Evolutionary conservation across 768 basidiomycete genomes (phyloP).

Genomic region (Boletus sp.): DNA sequence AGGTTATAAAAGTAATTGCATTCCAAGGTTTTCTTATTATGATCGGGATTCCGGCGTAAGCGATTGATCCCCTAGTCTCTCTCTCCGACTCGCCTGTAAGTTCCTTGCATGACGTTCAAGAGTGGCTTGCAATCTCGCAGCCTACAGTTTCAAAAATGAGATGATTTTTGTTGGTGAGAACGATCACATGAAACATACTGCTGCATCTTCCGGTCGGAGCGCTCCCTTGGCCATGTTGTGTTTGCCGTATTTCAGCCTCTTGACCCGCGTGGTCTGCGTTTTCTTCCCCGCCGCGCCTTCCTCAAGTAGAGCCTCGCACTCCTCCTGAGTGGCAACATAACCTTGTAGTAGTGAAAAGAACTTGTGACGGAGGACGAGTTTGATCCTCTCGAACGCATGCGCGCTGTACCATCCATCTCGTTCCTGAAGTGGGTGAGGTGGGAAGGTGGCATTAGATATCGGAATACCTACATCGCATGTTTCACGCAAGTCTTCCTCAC

Average conservation of each 20-base stretch:
- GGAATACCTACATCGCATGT: constrained; percentile 62
- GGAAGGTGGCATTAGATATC: not conserved
- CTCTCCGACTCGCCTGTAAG: constrained; percentile 27
- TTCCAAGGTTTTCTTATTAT: constrained; percentile 1
- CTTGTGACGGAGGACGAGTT: constrained; percentile 79
- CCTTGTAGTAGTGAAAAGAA: constrained; percentile 77
- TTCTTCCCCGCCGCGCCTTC: constrained; percentile 28
- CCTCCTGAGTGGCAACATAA: constrained; percentile 65
- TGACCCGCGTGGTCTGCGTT: constrained; percentile 40
- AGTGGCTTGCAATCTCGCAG: constrained; percentile 62
- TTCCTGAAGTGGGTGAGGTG: constrained; percentile 43
- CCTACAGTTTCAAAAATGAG: constrained; percentile 38
- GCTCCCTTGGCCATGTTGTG: constrained; percentile 91
- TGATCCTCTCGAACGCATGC: constrained; percentile 77
- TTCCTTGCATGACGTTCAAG: constrained; percentile 45
- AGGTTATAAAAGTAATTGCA: constrained; percentile 10
- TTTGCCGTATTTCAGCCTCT: constrained; percentile 62
- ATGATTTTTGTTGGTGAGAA: not conserved
- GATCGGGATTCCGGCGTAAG: constrained; percentile 19
- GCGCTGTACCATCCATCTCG: constrained; percentile 88
- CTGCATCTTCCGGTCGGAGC: constrained; percentile 76
- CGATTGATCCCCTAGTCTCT: constrained; percentile 19
- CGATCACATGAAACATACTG: constrained; percentile 44
- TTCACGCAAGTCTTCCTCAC: constrained; percentile 64
- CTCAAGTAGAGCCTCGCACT: constrained; percentile 62